phyloP scores from a whole-genome alignment of 2,329 filamentous ascomycete species.

The Botrytis galanthina region DNA sequence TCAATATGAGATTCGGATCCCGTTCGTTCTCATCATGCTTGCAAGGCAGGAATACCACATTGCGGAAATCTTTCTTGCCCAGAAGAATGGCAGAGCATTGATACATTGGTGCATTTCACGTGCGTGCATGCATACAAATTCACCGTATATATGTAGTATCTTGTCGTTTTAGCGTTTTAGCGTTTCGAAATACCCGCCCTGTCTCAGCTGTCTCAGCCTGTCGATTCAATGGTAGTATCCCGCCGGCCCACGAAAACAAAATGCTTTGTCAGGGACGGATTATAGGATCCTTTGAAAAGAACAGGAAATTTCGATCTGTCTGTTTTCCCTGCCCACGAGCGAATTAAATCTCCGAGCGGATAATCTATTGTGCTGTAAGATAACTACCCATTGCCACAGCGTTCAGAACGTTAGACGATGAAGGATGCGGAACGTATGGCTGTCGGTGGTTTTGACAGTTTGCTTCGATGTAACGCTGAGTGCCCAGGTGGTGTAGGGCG shows the following conservation, averaged over 20 bases:
- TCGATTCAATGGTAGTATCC: not conserved
- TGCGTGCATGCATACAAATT: not conserved
- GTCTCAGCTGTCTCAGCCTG: not conserved
- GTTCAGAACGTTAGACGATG: not conserved
- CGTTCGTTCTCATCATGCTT: not conserved
- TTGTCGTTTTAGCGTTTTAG: not conserved
- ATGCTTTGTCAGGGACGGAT: not conserved
- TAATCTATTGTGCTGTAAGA: not conserved
- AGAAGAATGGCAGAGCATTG: not conserved
- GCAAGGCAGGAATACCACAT: not conserved
- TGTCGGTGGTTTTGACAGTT: not conserved
- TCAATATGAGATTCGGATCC: not conserved
- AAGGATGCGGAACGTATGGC: not conserved
- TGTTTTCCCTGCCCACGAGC: not conserved
- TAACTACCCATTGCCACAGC: not conserved
- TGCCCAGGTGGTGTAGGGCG: not conserved
- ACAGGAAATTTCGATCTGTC: not conserved
- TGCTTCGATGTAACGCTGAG: not conserved
- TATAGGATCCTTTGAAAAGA: not conserved
- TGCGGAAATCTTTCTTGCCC: not conserved
- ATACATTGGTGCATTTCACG: not conserved
- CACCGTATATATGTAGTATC: constrained; percentile 10
- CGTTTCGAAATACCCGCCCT: not conserved
- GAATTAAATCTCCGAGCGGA: not conserved
- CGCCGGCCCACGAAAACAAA: not conserved